A percentile compares a stretch with the other conserved stretches of the same genome.
These are phyloP conservation scores for Podospora anserina DNA, from an alignment of 495 filamentous ascomycete genomes.

Conservation along the genomic window DNA sequence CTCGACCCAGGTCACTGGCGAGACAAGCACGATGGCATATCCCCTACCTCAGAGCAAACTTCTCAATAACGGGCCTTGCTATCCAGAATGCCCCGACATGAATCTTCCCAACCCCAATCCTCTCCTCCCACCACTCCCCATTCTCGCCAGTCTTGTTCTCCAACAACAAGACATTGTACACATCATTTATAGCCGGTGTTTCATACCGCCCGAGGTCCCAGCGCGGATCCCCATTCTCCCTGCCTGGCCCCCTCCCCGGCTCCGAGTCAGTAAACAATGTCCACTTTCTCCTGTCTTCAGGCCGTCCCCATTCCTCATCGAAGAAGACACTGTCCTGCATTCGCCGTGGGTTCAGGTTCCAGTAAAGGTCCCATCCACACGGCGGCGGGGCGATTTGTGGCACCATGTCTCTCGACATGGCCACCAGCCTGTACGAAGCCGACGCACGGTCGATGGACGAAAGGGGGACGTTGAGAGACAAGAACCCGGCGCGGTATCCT, in stretches of 20 bases:
- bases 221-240: conserved; percentile 1
- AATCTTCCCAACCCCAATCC: conserved; percentile 4
- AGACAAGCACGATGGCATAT: background rate
- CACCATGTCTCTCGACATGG: conserved; percentile 20
- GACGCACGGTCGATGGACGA: background rate
- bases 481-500: conserved; percentile 21
- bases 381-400: conserved; percentile 17
- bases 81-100: background rate
- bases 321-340: background rate
- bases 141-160: background rate
- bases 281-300: background rate
- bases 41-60: background rate
- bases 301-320: background rate
- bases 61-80: background rate
- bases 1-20: too few species aligned
- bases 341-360: background rate
- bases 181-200: background rate
- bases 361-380: conserved; percentile 19
- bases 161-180: conserved; percentile 2
- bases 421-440: conserved; percentile 12
- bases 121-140: background rate
- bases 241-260: background rate
- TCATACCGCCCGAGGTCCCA: background rate
- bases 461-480: conserved; percentile 13
- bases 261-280: background rate